A percentile compares a stretch with the other conserved stretches of the same genome.
phyloP scores from a whole-genome alignment of 495 filamentous ascomycete species.

The Jackrogersella multiformis region DNA sequence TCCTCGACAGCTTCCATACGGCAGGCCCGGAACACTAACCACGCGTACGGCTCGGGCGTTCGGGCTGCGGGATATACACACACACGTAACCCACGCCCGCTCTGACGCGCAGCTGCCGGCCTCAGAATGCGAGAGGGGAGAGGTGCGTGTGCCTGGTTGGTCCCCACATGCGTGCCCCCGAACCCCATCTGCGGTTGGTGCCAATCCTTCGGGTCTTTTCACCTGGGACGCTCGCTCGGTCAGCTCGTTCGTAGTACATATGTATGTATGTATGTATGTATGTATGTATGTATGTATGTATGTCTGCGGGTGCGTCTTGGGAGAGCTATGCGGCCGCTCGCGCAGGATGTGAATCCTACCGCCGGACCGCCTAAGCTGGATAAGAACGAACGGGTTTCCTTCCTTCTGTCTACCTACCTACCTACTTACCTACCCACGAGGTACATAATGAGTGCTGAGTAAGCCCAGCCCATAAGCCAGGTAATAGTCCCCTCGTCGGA shows the following conservation, averaged over 20 bases:
- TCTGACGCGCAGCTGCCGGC: neutral
- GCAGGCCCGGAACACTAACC: neutral
- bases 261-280: neutral
- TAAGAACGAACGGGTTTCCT: neutral
- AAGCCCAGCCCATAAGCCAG: neutral
- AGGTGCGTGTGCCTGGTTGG: neutral
- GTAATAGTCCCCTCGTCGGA: neutral
- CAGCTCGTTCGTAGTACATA: neutral
- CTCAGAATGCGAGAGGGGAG: neutral
- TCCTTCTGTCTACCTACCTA: neutral
- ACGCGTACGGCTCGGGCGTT: neutral
- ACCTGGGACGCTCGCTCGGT: neutral
- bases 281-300: too few relatives aligned
- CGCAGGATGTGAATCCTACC: too few relatives aligned
- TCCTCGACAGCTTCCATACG: neutral
- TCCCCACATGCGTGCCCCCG: neutral
- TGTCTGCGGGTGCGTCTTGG: too few relatives aligned
- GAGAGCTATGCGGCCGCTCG: neutral
- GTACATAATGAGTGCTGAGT: constrained; percentile 13
- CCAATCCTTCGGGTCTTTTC: constrained; percentile 4
- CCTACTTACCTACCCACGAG: neutral
- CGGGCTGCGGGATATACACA: constrained; percentile 2
- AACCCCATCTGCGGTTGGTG: neutral
- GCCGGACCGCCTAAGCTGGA: neutral
- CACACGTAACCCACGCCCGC: neutral